Base-by-base conservation (phyloP, 2,329 filamentous ascomycete genomes). In the Dactylellina leptospora region DNA sequence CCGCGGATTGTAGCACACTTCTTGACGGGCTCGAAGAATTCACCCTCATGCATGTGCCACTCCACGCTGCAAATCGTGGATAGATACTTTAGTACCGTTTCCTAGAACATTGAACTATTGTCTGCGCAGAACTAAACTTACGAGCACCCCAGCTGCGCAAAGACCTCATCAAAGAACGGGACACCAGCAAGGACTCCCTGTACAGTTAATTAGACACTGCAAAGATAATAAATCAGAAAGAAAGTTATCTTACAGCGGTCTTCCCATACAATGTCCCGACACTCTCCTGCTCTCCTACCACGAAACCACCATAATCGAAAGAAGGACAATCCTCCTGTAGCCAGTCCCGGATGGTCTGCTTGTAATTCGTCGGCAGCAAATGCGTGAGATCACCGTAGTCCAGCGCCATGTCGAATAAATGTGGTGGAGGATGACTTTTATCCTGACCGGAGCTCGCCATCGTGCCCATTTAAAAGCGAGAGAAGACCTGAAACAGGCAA, bases 281-380 rank as follows among this genome's bases (percentile, higher is more conserved):
- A 68, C 86, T 85, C 6, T 82, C 80, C 25, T 81, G 82, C 38
- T 90, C 86, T 74, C 95, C 95, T 22, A 99, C 95, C 4, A 99
- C 95, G 80, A 96, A 99, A 72, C 95, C 95, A 77, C 91, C 95
- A 80, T 96, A 97, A 84, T 99, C 95, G 81, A 96, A 93, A 58
- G 91, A 95, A 3, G 95, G 95, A 2, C 92, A 96, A 82, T 99
- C 95, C 82, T 99, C 95, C 78, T 92, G 90, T 11, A 97, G 89
- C 95, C 95, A 99, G 77, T 86, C 82, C 22, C 88, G 86, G 74
- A 97, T 87, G 75, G 88, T 86, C 53, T 88, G 85, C 80, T 93
- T 96, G 87, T 92, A 97, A 74, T 88, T 90, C 20, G 88, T 86
- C 0, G 93, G 93, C 44, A 97, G 87, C 75, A 97, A 86, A 79